Evolutionary conservation across 2,329 filamentous ascomycete species (phyloP), one percentile per base, ranked within the genome.

Genomic region (Leptographium lundbergii): DNA sequence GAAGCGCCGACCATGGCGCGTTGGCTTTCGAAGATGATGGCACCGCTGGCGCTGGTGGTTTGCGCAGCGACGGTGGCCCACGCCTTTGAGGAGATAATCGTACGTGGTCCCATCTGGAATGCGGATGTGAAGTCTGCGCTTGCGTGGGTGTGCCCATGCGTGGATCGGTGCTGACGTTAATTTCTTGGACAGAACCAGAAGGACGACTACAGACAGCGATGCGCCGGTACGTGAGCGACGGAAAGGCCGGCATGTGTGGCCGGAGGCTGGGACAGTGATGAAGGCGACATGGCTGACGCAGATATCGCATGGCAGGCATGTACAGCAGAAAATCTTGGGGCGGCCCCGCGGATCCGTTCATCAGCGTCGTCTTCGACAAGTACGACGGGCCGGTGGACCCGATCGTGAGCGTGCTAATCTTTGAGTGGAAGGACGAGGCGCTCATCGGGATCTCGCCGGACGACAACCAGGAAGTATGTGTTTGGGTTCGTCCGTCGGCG

Each of bases 291-390:
- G 36, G 36, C 36, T 39, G 36, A 39, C 36, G 36, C 14, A 13
- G 32, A 19, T 63, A 36, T 62, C 52, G 24, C 14, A 11, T 11
- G 22, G 76, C 79, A 77, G 90, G 92, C 75, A 96, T 97, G 91
- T 97, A 96, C 77, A 91, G 88, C 74, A 86, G 84, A 69, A 88
- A 84, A 68, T 81, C 87, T 56, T 97, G 92, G 92, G 90, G 90
- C 66, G 92, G 92, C 61, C 81, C 84, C 39, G 81, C 90, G 61
- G 89, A 96, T 66, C 92, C 92, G 24, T 95, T 90, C 74, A 96
- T 97, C 70, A 80, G 87, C 65, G 79, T 96, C 56, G 86, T 99
- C 63, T 99, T 96, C 71, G 92, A 99, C 74, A 68, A 77, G 74
- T 70, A 81, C 67, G 74, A 50, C 66, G 92, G 92, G 61, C 81